Evolutionary conservation across 2,329 filamentous ascomycete species (phyloP), one percentile per base, ranked within the genome.

Genomic region (Talaromyces islandicus): DNA sequence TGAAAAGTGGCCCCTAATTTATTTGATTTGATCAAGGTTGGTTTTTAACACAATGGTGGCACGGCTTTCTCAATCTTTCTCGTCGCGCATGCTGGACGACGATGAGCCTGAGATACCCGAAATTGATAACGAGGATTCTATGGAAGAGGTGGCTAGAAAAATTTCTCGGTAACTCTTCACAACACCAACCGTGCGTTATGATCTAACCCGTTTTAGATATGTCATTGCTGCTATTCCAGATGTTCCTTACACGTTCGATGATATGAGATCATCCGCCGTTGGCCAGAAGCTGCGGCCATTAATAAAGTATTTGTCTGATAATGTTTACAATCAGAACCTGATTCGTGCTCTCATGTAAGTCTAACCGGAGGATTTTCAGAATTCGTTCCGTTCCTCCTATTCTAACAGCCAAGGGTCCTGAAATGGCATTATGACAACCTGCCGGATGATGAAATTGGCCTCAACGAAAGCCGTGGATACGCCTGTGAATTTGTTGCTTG

Each of bases 401-500:
- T 46, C n/a, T 55, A 11, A 54, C 14, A 2, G 32, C 41, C 7
- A 53, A 85, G 83, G 68, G 83, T 83, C 17, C 67, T 85, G 48
- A 84, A 83, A 69, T 83, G 80, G 66, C 79, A 85, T 56, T 86
- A 85, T 66, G 73, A 73, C 19, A 78, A 78, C 12, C 69, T 78
- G 3, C 79, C 81, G 48, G 72, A 79, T 54, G 80, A 82, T 55
- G 83, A 85, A 62, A 78, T 80, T 60, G 83, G 81, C 0, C 73
- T 86, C 29, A 83, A 85, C 59, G 77, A 82, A 66, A 81, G 81
- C 10, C 77, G 83, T 63, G 83, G 80, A 14, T 77, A 80, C 67
- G 83, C 84, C 5, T 86, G 84, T 66, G 84, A 87, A 69, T 80
- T 83, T 59, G 80, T 86, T 7, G 84, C 84, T n/a, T 85, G 83